A percentile compares a stretch with the other conserved stretches of the same genome.
phyloP scores from a whole-genome alignment of 176 grass and related monocot genomes.

The Pharus latifolius region DNA sequence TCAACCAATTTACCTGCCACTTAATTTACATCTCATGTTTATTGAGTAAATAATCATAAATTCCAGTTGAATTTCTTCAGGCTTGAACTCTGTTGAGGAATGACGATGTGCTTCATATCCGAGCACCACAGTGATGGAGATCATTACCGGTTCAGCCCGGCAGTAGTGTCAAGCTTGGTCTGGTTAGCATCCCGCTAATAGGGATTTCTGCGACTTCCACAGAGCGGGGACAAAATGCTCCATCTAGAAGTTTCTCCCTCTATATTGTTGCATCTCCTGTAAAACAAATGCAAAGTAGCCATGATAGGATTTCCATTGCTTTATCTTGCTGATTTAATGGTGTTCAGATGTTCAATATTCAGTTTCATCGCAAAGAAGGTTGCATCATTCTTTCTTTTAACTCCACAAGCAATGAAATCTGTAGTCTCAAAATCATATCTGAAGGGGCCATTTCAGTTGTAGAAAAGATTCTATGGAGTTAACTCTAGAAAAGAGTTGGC shows the following conservation, averaged over 20 bases:
- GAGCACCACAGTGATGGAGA: constrained; percentile 7
- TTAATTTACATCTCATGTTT: background rate
- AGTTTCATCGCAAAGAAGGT: background rate
- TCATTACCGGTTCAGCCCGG: too few species aligned
- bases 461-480: too few species aligned
- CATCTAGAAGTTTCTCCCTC: constrained; percentile 53
- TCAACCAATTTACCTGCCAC: background rate
- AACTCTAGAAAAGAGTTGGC: too few species aligned
- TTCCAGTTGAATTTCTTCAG: background rate
- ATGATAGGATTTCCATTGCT: too few species aligned
- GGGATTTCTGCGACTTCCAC: background rate
- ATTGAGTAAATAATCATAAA: background rate
- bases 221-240: constrained; percentile 9
- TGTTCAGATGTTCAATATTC: background rate
- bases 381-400: too few species aligned
- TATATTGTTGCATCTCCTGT: constrained; percentile 48
- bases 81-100: constrained; percentile 3
- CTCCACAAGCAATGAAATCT: background rate
- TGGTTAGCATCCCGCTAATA: constrained; percentile 7
- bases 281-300: background rate
- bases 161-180: constrained; percentile 25
- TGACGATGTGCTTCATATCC: background rate
- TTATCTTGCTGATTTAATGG: background rate
- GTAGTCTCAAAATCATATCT: background rate
- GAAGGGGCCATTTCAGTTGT: too few species aligned